Percentiles rank a stretch among this genome's conserved stretches.
Conservation (phyloP, 495 filamentous ascomycete species). For the Neurospora sp. region DNA sequence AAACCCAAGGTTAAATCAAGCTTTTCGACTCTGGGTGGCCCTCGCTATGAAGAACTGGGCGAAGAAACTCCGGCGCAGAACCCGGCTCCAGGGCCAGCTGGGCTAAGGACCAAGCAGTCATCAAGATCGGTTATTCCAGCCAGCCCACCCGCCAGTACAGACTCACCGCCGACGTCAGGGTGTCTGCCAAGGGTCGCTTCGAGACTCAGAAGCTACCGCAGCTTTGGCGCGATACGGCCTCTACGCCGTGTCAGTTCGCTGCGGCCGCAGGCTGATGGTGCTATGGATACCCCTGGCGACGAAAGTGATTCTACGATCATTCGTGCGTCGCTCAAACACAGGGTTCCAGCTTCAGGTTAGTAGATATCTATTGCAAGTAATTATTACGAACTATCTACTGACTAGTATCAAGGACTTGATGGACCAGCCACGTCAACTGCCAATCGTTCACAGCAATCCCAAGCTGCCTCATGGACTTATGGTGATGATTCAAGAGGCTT, state of each 20-base stretch:
- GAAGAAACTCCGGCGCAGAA: neutral
- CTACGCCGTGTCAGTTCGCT: slow-evolving; percentile 4
- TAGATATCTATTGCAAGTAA: neutral
- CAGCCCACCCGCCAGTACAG: neutral
- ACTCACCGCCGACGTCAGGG: neutral
- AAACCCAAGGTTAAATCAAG: slow-evolving; percentile 3
- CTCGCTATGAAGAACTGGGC: neutral
- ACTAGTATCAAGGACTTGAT: neutral
- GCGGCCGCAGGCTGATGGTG: slow-evolving; percentile 3
- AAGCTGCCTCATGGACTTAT: neutral
- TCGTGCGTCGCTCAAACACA: neutral
- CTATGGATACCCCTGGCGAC: neutral
- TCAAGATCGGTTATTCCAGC: neutral
- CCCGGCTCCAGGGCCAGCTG: slow-evolving; percentile 6
- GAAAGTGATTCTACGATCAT: neutral
- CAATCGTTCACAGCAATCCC: neutral
- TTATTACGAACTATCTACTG: neutral
- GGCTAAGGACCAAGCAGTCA: neutral
- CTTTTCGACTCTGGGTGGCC: neutral
- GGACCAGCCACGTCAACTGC: neutral
- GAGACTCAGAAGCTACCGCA: slow-evolving; percentile 8
- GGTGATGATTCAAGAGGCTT: neutral
- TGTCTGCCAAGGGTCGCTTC: slow-evolving; percentile 6
- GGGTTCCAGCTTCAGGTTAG: neutral
- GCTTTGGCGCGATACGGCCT: slow-evolving; percentile 1